These are phyloP conservation scores for Cronartium quercuum DNA, from an alignment of 1,284 basidiomycete species.

Conservation along the genomic window DNA sequence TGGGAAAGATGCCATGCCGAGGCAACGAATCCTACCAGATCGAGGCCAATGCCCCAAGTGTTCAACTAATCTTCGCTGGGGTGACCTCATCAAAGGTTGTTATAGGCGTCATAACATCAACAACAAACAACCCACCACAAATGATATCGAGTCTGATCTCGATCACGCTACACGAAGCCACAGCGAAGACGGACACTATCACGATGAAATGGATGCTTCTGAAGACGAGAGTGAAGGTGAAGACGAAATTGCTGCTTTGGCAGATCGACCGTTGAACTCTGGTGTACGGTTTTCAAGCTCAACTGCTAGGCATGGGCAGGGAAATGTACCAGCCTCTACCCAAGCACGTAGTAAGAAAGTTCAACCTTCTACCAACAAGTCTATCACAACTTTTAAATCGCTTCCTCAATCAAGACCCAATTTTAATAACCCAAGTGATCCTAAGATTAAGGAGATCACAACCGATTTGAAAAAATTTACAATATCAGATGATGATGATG, in stretches of 20 bases:
- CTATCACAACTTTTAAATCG: not conserved
- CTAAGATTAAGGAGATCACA: not conserved
- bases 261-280: no score
- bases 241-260: not conserved
- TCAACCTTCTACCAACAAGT: not conserved
- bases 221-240: not conserved
- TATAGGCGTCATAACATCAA: constrained; percentile 12
- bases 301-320: no score
- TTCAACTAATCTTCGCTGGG: constrained; percentile 32
- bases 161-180: not conserved
- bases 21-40: constrained; percentile 18
- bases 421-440: not conserved
- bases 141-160: not conserved
- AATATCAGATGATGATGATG: not conserved
- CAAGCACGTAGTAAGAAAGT: not conserved
- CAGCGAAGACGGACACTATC: not conserved
- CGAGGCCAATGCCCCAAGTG: constrained; percentile 21
- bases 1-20: not conserved
- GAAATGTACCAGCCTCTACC: no score
- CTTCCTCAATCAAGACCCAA: not conserved
- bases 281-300: no score
- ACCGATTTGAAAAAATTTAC: not conserved
- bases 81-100: constrained; percentile 32
- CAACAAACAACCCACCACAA: not conserved
- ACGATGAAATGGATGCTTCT: not conserved